phyloP scores from a whole-genome alignment of 768 basidiomycete genomes.

The Mycena venus region DNA sequence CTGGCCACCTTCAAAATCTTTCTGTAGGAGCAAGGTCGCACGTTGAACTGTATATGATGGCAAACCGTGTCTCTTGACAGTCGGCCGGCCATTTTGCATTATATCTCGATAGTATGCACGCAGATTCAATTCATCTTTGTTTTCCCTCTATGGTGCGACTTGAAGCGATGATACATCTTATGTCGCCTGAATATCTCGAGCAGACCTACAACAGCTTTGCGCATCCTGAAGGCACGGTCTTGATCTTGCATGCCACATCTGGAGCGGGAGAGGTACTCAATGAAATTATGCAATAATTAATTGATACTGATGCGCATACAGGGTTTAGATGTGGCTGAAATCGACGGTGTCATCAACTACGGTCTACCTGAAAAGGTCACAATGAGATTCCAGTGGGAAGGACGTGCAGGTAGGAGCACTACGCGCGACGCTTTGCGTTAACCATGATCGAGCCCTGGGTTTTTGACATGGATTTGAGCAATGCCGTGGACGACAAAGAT shows the following conservation, averaged over 20 bases:
- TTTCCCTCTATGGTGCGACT: too few relatives aligned
- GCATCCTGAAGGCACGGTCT: not conserved
- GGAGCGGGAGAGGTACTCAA: conserved; percentile 7
- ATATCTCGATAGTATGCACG: too few relatives aligned
- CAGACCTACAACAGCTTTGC: conserved; percentile 26
- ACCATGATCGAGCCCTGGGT: conserved; percentile 23
- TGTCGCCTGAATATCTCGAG: conserved; percentile 44
- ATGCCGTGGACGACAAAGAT: not conserved
- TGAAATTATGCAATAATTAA: too few relatives aligned
- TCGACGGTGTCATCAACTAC: conserved; percentile 3
- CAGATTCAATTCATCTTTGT: too few relatives aligned
- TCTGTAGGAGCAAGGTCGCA: too few relatives aligned
- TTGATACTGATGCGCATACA: not conserved
- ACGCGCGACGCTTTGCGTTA: too few relatives aligned
- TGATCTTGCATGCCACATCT: not conserved
- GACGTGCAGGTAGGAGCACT: not conserved
- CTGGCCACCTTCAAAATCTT: too few relatives aligned
- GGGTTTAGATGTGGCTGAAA: not conserved
- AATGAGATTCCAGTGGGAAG: not conserved
- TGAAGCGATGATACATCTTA: too few relatives aligned
- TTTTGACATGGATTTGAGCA: not conserved
- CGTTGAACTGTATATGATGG: too few relatives aligned
- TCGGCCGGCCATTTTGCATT: too few relatives aligned
- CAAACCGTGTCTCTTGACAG: too few relatives aligned
- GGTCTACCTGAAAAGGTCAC: not conserved